A percentile compares a stretch with the other conserved stretches of the same genome.
These are phyloP conservation scores for Ogataea neopini DNA, from an alignment of 805 yeast genomes.

Conservation along the genomic window DNA sequence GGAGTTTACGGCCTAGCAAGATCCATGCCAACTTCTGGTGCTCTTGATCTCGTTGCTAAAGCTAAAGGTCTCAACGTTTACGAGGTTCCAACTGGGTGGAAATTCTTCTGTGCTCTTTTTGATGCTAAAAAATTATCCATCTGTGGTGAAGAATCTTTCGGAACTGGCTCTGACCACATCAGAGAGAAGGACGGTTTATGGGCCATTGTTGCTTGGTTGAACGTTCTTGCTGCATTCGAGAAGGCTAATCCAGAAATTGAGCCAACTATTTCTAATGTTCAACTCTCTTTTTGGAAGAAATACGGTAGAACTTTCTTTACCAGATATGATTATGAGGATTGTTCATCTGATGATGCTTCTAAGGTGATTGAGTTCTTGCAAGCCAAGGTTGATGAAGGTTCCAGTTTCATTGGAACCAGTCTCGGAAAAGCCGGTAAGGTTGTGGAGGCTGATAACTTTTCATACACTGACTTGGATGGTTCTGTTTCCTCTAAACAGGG, in stretches of 20 bases:
- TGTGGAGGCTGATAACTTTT: conserved; percentile 80
- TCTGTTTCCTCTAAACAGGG: conserved; percentile 89
- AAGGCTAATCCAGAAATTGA: conserved; percentile 47
- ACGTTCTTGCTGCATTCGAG: conserved; percentile 84
- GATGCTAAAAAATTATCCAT: conserved; percentile 92
- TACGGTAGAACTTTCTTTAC: conserved; percentile 98
- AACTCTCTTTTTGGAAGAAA: conserved; percentile 81
- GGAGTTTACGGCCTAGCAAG: conserved; percentile 94
- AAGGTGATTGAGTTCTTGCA: conserved; percentile 59
- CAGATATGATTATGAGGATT: conserved; percentile 90
- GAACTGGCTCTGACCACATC: conserved; percentile 96
- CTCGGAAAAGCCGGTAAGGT: conserved; percentile 54
- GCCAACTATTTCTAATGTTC: conserved; percentile 73
- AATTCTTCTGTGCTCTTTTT: conserved; percentile 92
- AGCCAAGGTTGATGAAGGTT: conserved; percentile 35
- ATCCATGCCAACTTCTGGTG: conserved; percentile 96
- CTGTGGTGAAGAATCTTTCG: conserved; percentile 98
- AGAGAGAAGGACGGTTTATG: conserved; percentile 98
- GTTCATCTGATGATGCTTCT: conserved; percentile 71
- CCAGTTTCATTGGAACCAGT: conserved; percentile 50
- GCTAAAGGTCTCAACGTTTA: conserved; percentile 71
- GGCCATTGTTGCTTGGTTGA: conserved; percentile 98
- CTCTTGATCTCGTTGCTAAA: conserved; percentile 88
- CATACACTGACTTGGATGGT: conserved; percentile 93
- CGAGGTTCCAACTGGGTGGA: conserved; percentile 99